Base-by-base conservation (phyloP, 805 yeast species). In the Yamadazyma sp. region DNA sequence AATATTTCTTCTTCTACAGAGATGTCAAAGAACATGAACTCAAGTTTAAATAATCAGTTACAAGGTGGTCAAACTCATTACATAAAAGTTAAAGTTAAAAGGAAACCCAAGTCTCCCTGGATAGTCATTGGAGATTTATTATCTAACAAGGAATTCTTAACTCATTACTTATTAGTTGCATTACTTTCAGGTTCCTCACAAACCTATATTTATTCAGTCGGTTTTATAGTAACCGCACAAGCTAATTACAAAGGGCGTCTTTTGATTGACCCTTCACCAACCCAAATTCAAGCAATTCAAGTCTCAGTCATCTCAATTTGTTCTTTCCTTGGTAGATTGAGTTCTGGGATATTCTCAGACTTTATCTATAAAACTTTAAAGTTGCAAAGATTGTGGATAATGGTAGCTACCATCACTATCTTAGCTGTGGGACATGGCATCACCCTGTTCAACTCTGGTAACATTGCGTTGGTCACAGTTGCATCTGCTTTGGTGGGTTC, bases 161-260 rank as follows among this genome's bases (percentile, higher is more conserved):
- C 70, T 7, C 81, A 77, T 44, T 80, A 68, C 45, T 29, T 76
- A 5, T 65, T 78, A n/a, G 61, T 81, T 16, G 76, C 84, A 0
- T 54, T 75, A 4, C 57, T 76, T 28, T 75, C 80, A 50, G 81
- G 86, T 1, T 63, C 78, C 27, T 85, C 88, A 3, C 89, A 82
- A 52, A 73, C 76, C 55, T 84, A 82, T 50, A 82, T 84, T 18
- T 84, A 70, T 49, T 73, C 84, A 2, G 80, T 84, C 23, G 94
- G 94, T 0, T 83, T 78, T 48, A 69, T 84, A n/a, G 83, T 81
- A 7, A 53, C 59, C 3, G 70, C 73, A 2, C 73, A 66, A 39
- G 53, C 50, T 33, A 47, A 54, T 27, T 56, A 50, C 39, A 10
- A 14, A 18, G 25, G 21, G 2, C 9, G 5, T 7, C 20, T 14